Evolutionary conservation across 2,329 filamentous ascomycete genomes (phyloP).

Genomic region (Ceratocystis variospora): DNA sequence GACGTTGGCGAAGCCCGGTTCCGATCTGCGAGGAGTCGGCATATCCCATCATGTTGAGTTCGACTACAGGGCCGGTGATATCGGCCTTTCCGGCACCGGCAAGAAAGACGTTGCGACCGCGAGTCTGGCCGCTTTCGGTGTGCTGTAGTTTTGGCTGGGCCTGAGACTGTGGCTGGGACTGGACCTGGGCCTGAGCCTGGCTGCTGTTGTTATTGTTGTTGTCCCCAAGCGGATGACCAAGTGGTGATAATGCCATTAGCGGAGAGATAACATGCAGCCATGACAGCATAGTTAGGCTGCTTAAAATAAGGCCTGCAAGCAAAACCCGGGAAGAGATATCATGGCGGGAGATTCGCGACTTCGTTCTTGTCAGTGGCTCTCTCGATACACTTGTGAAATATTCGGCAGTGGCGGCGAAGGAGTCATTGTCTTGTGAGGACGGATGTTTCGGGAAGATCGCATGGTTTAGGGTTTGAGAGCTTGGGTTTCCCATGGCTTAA

Average conservation of each 20-base stretch:
- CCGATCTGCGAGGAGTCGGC: slow-evolving; percentile 73
- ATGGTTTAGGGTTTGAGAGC: not conserved
- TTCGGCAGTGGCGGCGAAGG: not conserved
- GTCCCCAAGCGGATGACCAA: not conserved
- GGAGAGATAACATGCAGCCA: not conserved
- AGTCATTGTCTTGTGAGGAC: not conserved
- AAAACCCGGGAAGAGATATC: not conserved
- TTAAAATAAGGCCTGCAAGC: not conserved
- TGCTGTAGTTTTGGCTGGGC: not conserved
- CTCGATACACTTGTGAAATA: not conserved
- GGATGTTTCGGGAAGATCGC: not conserved
- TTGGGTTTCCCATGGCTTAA: not conserved
- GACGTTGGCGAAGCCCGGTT: slow-evolving; percentile 68
- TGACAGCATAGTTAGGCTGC: not conserved
- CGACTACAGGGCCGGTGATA: slow-evolving; percentile 63
- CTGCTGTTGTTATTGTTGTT: not conserved
- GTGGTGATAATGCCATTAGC: not conserved
- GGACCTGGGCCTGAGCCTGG: not conserved
- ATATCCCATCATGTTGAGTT: slow-evolving; percentile 86
- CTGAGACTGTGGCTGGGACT: not conserved
- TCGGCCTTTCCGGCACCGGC: slow-evolving; percentile 45
- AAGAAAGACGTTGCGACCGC: slow-evolving; percentile 28
- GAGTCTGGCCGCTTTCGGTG: not conserved
- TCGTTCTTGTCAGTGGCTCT: not conserved
- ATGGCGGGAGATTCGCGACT: not conserved